Evolutionary conservation across 345 rosid genomes (phyloP).

Genomic region (Heritiera fomes): DNA sequence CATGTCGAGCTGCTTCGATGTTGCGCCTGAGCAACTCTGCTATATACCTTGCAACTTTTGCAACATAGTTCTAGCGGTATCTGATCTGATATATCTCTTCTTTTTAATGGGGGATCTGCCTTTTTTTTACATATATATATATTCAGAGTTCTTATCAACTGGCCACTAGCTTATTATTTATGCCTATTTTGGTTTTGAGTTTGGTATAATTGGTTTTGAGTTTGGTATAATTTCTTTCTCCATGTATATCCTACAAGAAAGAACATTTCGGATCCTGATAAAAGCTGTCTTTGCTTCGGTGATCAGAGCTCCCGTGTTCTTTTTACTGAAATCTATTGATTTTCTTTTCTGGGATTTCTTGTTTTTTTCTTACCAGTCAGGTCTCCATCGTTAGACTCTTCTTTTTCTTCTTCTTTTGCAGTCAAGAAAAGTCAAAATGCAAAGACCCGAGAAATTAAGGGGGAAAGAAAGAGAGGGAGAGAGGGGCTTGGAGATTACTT

Average conservation of each 20-base stretch:
- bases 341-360: conserved; percentile 28
- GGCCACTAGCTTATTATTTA: background rate
- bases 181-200: background rate
- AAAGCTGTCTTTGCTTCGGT: conserved; percentile 30
- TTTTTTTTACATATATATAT: background rate
- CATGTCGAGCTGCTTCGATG: conserved; percentile 49
- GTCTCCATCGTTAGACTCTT: conserved; percentile 53
- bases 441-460: conserved; percentile 21
- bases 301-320: conserved; percentile 30
- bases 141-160: background rate
- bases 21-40: conserved; percentile 81
- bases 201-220: conserved; percentile 9
- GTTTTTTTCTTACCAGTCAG: conserved; percentile 41
- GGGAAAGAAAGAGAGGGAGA: background rate
- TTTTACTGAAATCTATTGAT: conserved; percentile 21
- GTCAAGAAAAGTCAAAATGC: conserved; percentile 46
- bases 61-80: conserved; percentile 98
- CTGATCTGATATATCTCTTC: conserved; percentile 21
- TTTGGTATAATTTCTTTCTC: conserved; percentile 17
- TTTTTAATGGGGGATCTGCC: conserved; percentile 36
- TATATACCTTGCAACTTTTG: conserved; percentile 99
- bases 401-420: conserved; percentile 39
- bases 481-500: background rate
- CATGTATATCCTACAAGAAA: conserved; percentile 31
- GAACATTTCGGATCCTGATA: conserved; percentile 32